A percentile compares a stretch with the other conserved stretches of the same genome.
These are phyloP conservation scores for Acephala macrosclerotiorum DNA, from an alignment of 2,329 filamentous ascomycete species.

Conservation along the genomic window DNA sequence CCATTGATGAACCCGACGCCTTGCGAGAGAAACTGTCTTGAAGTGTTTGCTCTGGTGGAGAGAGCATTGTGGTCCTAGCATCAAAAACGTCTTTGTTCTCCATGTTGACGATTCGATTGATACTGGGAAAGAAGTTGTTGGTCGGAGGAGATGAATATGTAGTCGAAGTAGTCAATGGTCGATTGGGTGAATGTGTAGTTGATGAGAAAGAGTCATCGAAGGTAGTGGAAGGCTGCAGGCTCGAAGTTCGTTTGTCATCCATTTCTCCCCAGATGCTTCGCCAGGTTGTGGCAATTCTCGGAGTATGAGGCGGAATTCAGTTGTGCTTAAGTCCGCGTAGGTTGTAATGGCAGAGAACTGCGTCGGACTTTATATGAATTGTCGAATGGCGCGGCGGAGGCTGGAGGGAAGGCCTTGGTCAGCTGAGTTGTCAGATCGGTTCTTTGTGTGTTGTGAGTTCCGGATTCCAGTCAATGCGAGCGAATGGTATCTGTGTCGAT, in stretches of 20 bases:
- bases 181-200: conserved; percentile 31
- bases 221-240: conserved; percentile 40
- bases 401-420: conserved; percentile 30
- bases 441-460: conserved; percentile 37
- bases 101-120: conserved; percentile 36
- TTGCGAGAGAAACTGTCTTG: conserved; percentile 56
- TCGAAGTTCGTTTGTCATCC: conserved; percentile 40
- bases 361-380: conserved; percentile 19
- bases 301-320: conserved; percentile 29
- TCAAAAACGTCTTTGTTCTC: conserved; percentile 37
- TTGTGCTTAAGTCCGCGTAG: conserved; percentile 35
- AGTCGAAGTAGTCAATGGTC: conserved; percentile 26
- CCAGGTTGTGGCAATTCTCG: conserved; percentile 38
- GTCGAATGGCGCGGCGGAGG: conserved; percentile 26
- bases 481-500: conserved; percentile 20
- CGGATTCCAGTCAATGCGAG: conserved; percentile 39
- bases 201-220: conserved; percentile 38
- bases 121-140: conserved; percentile 29
- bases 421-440: conserved; percentile 38
- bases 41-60: conserved; percentile 63
- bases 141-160: conserved; percentile 32
- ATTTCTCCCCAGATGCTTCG: conserved; percentile 29
- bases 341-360: conserved; percentile 9
- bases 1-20: conserved; percentile 32
- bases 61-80: conserved; percentile 61